Conservation (phyloP, 768 basidiomycete species). For the Polyporus arcularius region DNA sequence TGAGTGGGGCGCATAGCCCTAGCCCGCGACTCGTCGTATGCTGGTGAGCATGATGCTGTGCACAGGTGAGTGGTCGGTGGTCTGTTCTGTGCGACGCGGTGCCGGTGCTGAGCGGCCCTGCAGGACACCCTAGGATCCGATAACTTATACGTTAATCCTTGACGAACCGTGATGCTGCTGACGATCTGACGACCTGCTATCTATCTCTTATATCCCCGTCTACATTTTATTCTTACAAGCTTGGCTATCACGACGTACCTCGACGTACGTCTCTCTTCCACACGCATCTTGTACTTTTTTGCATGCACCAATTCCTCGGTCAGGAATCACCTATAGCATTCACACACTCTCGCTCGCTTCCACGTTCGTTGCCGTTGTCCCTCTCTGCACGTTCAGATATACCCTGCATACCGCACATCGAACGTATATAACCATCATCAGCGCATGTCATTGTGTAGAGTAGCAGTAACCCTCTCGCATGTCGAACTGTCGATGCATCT, state of each 20-base stretch:
- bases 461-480: background rate
- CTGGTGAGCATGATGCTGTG: background rate
- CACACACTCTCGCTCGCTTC: background rate
- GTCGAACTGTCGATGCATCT: background rate
- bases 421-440: background rate
- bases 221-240: too few relatives aligned
- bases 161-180: slow-evolving; percentile 1
- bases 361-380: background rate
- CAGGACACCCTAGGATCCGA: background rate
- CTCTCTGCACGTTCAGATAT: background rate
- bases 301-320: background rate
- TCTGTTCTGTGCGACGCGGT: background rate
- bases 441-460: background rate
- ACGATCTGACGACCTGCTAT: background rate
- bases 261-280: background rate
- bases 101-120: background rate
- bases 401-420: background rate
- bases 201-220: background rate
- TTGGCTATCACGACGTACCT: background rate
- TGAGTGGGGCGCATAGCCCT: slow-evolving; percentile 28
- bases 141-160: slow-evolving; percentile 11
- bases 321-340: background rate
- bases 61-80: background rate
- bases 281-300: background rate
- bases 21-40: background rate